Percentiles rank a stretch among this genome's conserved stretches.
Evolutionary conservation across 345 rosid species (phyloP).

Genomic region (Jatropha curcas): DNA sequence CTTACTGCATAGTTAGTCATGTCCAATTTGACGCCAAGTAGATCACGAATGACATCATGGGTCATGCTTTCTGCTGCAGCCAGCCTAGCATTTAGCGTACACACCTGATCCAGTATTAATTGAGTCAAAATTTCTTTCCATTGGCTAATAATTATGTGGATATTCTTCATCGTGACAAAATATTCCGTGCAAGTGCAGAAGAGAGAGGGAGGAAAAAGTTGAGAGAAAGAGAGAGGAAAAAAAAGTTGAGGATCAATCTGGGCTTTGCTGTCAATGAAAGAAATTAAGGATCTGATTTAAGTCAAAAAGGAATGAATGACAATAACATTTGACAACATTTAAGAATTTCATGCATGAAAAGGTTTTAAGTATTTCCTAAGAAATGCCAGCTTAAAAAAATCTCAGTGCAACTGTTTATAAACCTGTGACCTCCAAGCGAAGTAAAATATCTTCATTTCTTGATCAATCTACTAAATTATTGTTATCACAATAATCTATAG

Average conservation of each 20-base stretch:
- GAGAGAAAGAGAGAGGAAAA: background rate
- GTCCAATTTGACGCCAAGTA: conserved; percentile 85
- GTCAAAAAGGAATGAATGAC: background rate
- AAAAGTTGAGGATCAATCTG: background rate
- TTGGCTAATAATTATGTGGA: background rate
- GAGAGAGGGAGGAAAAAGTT: no score
- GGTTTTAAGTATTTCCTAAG: background rate
- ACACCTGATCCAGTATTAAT: conserved; percentile 50
- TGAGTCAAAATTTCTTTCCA: conserved; percentile 14
- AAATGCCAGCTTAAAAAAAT: background rate
- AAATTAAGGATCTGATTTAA: background rate
- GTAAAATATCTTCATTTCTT: background rate
- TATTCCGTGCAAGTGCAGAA: background rate
- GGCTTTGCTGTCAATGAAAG: background rate
- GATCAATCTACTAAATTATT: background rate
- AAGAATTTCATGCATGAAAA: background rate
- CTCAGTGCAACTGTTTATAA: background rate
- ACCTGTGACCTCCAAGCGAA: background rate
- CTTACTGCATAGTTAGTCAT: conserved; percentile 87
- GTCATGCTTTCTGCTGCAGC: conserved; percentile 98
- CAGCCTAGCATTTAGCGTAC: conserved; percentile 67
- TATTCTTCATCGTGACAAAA: background rate
- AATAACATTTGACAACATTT: background rate
- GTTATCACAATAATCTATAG: background rate
- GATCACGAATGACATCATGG: conserved; percentile 89